Percentiles rank a stretch among this genome's conserved stretches.
Conservation (phyloP, 176 grass and related monocot species). For the Oryza brachyantha region DNA sequence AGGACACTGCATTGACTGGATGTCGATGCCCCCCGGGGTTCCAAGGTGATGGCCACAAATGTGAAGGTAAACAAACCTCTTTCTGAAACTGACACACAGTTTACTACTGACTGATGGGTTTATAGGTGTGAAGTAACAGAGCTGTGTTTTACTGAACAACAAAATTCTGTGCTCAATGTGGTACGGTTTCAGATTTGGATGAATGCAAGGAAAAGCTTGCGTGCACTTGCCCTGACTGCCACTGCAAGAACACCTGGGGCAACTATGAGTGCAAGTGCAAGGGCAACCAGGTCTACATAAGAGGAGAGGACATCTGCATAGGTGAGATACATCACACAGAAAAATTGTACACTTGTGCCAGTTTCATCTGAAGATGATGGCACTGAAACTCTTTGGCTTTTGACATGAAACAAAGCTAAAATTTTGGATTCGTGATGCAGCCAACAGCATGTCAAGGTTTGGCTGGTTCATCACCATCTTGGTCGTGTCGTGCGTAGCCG, state of each 20-base stretch:
- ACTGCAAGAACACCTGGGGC: conserved; percentile 94
- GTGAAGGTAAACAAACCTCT: conserved; percentile 40
- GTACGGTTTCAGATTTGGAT: conserved; percentile 54
- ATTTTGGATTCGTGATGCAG: conserved; percentile 20
- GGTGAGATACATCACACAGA: conserved; percentile 34
- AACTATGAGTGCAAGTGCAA: conserved; percentile 89
- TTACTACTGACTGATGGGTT: not conserved
- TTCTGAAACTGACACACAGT: not conserved
- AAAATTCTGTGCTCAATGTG: not conserved
- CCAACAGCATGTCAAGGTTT: conserved; percentile 57
- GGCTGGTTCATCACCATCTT: conserved; percentile 61
- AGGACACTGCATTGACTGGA: conserved; percentile 50
- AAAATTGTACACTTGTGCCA: not conserved
- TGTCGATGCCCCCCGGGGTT: conserved; percentile 82
- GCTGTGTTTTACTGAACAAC: not conserved
- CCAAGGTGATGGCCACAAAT: conserved; percentile 71
- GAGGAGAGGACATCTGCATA: conserved; percentile 80
- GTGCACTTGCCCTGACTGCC: conserved; percentile 85
- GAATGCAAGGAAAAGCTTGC: conserved; percentile 91
- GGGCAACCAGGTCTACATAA: conserved; percentile 82
- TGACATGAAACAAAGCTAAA: not conserved
- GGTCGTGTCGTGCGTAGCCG: conserved; percentile 53
- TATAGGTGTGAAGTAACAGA: not conserved
- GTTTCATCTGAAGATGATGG: not conserved
- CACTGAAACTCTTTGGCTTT: not conserved